Percentiles rank a stretch among this genome's conserved stretches.
Conservation (phyloP, 1,139 yeast genomes). For the Suhomyces atakaporum region DNA sequence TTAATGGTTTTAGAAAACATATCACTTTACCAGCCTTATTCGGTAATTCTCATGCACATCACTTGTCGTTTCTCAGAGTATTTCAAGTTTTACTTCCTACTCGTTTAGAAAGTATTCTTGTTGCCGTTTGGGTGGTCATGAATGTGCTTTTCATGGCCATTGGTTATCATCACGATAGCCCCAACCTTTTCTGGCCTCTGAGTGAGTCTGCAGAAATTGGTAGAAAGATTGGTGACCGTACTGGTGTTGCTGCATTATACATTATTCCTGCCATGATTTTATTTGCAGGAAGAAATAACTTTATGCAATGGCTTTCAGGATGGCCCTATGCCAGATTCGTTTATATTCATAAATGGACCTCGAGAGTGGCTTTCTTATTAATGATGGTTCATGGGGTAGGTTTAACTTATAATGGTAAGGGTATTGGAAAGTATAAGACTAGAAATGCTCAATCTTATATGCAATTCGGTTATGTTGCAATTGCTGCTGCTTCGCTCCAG, state of each 20-base stretch:
- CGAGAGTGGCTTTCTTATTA: constrained; percentile 45
- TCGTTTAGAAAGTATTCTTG: constrained; percentile 49
- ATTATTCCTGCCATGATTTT: constrained; percentile 54
- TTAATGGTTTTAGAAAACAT: constrained; percentile 43
- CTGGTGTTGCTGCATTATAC: constrained; percentile 52
- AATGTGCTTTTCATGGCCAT: constrained; percentile 43
- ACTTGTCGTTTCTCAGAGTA: constrained; percentile 28
- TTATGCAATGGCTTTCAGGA: constrained; percentile 63
- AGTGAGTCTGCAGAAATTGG: constrained; percentile 42
- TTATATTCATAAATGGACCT: constrained; percentile 66
- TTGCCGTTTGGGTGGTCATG: constrained; percentile 46
- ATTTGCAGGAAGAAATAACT: constrained; percentile 69
- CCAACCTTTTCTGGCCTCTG: constrained; percentile 35
- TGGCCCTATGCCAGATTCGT: constrained; percentile 65
- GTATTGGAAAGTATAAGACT: constrained; percentile 32
- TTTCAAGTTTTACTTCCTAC: constrained; percentile 58
- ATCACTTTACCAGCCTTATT: constrained; percentile 53
- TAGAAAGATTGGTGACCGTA: constrained; percentile 60
- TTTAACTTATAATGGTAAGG: constrained; percentile 39
- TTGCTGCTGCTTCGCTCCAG: constrained; percentile 40
- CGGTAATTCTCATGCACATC: constrained; percentile 42
- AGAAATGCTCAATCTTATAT: constrained; percentile 45
- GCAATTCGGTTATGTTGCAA: constrained; percentile 58
- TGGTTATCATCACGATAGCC: constrained; percentile 41
- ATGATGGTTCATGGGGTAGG: constrained; percentile 54